Evolutionary conservation across 441 rosid species (phyloP), one percentile per base, ranked within the genome.

Genomic region (Jatropha podagrica): DNA sequence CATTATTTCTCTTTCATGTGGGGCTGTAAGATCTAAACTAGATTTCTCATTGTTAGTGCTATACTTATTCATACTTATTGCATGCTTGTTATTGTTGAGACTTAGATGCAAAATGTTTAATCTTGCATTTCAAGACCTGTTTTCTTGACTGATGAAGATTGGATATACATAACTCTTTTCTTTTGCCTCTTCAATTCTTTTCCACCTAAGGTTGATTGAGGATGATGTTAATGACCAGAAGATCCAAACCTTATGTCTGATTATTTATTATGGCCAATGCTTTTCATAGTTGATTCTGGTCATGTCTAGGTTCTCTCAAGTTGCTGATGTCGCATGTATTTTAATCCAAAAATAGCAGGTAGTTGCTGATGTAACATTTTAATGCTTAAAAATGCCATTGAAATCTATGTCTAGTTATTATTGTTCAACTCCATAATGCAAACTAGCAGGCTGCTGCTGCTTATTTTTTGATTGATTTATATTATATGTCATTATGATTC

Each of bases 161-260:
- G 32, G 17, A 23, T 44, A 38, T 8, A 8, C 55, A 46, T 37
- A 66, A 23, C 55, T 11, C 3, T 12, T 44, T 32, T 32, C 32
- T 46, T 46, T 51, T 46, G 54, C 70, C 55, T 66, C 38, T 66
- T 23, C 70, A 66, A 11, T 46, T 66, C 46, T 49, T n/a, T 10
- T 69, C 41, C 18, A 41, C 38, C 37, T 26, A 32, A 23, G 26
- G 20, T 26, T 49, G 44, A 27, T 68, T 8, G n/a, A n/a, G 7
- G 1, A 49, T 49, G 56, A 46, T 8, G 49, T 67, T 3, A 11
- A 32, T 18, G 32, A 49, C 60, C 59, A 68, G 55, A 51, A 51
- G 12, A 51, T 49, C 55, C 58, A 54, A 54, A 17, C 58, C 58
- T 54, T 54, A 54, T 5, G 58, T 17, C 58, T 17, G 3, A 54